These are phyloP conservation scores for Saraca asoca DNA, from an alignment of 331 rosid genomes.

Conservation along the genomic window DNA sequence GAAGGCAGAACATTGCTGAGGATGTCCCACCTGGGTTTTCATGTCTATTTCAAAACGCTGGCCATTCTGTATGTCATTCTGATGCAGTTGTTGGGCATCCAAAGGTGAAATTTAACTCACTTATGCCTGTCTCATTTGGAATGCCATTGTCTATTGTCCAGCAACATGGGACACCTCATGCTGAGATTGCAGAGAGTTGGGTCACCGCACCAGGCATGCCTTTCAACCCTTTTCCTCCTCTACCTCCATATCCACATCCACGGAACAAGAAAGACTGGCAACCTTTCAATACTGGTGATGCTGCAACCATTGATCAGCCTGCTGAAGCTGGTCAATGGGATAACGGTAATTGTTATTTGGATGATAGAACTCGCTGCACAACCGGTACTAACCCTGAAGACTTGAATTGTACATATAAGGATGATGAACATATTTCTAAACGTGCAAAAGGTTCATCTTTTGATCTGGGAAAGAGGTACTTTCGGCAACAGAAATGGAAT, in stretches of 20 bases:
- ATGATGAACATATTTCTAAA: slow-evolving; percentile 41
- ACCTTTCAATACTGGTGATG: slow-evolving; percentile 41
- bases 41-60: slow-evolving; percentile 45
- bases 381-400: slow-evolving; percentile 48
- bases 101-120: slow-evolving; percentile 72
- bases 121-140: slow-evolving; percentile 79
- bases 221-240: slow-evolving; percentile 87
- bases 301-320: slow-evolving; percentile 38
- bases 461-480: slow-evolving; percentile 70
- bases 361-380: slow-evolving; percentile 58
- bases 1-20: slow-evolving; percentile 52
- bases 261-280: slow-evolving; percentile 48
- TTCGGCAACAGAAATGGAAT: slow-evolving; percentile 89
- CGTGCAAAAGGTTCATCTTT: slow-evolving; percentile 55
- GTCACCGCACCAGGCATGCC: slow-evolving; percentile 87
- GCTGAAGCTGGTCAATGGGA: slow-evolving; percentile 45
- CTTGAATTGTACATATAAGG: slow-evolving; percentile 35
- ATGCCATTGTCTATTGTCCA: slow-evolving; percentile 67
- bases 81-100: slow-evolving; percentile 60
- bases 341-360: slow-evolving; percentile 40
- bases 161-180: slow-evolving; percentile 60
- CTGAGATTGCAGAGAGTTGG: slow-evolving; percentile 64
- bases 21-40: slow-evolving; percentile 98
- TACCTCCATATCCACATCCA: slow-evolving; percentile 68
- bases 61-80: slow-evolving; percentile 40